These are phyloP conservation scores for Dionaea muscipula DNA, from an alignment of 179 eudicot species.

Conservation along the genomic window DNA sequence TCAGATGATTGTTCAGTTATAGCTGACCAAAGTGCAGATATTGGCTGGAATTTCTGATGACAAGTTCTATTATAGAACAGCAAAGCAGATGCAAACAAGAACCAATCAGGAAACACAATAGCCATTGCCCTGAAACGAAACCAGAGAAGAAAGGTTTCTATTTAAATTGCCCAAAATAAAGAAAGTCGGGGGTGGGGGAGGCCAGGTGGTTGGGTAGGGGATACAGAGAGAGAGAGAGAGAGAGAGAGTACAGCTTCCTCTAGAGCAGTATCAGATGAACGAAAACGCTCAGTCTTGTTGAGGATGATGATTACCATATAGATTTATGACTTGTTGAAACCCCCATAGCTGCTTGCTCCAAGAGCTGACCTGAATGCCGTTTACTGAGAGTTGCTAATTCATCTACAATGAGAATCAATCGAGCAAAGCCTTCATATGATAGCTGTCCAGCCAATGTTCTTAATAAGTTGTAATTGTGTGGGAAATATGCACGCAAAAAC, in stretches of 20 bases:
- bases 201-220: too few relatives aligned
- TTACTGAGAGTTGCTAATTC: slow-evolving; percentile 12
- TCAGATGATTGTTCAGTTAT: slow-evolving; percentile 2
- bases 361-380: slow-evolving; percentile 7
- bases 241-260: too few relatives aligned
- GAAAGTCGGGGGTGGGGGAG: neutral
- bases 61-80: slow-evolving; percentile 17
- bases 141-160: neutral
- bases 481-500: slow-evolving; percentile 39
- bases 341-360: slow-evolving; percentile 16
- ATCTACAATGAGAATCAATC: slow-evolving; percentile 18
- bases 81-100: slow-evolving; percentile 22
- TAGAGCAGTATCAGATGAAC: neutral
- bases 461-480: slow-evolving; percentile 21
- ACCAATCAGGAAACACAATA: slow-evolving; percentile 41
- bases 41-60: slow-evolving; percentile 6
- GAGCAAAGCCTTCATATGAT: slow-evolving; percentile 19
- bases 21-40: slow-evolving; percentile 1
- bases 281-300: too few relatives aligned
- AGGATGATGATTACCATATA: slow-evolving; percentile 20
- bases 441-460: slow-evolving; percentile 31
- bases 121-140: slow-evolving; percentile 34
- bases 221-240: too few relatives aligned
- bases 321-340: slow-evolving; percentile 25
- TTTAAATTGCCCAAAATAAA: neutral